These are phyloP conservation scores for Talaromyces sp. DNA, from an alignment of 2,329 filamentous ascomycete species.

Conservation along the genomic window DNA sequence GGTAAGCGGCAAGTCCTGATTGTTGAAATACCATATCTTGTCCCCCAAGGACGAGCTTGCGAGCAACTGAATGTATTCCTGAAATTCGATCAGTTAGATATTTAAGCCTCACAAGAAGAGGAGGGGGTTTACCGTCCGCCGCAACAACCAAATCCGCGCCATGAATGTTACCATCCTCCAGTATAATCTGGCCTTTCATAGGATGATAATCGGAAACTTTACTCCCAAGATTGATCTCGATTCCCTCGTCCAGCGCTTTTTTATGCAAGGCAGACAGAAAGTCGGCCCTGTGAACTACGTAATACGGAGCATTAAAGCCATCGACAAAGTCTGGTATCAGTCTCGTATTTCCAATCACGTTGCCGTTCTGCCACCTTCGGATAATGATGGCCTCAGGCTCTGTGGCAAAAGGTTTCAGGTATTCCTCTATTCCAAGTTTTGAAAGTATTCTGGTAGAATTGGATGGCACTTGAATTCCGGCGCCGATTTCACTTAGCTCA, in stretches of 20 bases:
- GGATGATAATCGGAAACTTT: conserved; percentile 1
- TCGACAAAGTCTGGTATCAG: conserved; percentile 9
- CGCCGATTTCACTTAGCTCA: conserved; percentile 14
- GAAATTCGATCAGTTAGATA: neutral
- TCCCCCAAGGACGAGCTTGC: conserved; percentile 27
- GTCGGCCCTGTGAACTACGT: conserved; percentile 46
- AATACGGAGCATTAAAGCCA: conserved; percentile 35
- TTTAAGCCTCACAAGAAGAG: neutral
- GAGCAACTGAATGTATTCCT: neutral
- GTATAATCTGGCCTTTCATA: neutral
- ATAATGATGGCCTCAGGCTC: conserved; percentile 10
- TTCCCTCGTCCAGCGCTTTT: conserved; percentile 4
- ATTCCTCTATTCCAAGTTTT: conserved; percentile 12
- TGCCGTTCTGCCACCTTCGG: conserved; percentile 16
- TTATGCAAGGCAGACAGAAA: conserved; percentile 29
- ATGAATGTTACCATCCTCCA: neutral
- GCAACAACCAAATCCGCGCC: conserved; percentile 7
- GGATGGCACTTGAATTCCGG: conserved; percentile 14
- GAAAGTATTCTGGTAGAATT: conserved; percentile 14
- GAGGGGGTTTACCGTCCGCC: conserved; percentile 4
- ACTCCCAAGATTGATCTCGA: conserved; percentile 5
- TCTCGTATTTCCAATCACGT: conserved; percentile 15
- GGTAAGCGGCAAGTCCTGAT: conserved; percentile 40
- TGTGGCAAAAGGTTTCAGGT: conserved; percentile 12
- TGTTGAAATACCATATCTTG: conserved; percentile 43